Evolutionary conservation across 768 basidiomycete species (phyloP).

Genomic region (Boletus sensibilis): DNA sequence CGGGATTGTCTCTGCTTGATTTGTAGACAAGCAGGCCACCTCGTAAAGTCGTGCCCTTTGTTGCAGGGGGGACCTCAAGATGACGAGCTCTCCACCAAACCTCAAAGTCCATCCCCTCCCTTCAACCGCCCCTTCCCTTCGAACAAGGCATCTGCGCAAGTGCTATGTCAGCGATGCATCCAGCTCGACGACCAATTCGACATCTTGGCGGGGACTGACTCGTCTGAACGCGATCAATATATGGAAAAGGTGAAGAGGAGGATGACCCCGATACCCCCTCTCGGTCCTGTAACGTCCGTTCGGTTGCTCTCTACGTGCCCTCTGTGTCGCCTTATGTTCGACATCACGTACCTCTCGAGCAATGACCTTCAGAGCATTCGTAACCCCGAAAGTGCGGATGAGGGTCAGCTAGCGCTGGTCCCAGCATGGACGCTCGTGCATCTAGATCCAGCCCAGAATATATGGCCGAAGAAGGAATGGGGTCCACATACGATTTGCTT

Average conservation of each 20-base stretch:
- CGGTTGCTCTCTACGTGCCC: not conserved
- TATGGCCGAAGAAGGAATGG: not conserved
- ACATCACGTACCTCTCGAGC: not conserved
- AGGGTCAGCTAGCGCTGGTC: not conserved
- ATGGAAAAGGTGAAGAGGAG: not conserved
- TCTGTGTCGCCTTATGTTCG: not conserved
- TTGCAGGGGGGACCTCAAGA: not conserved
- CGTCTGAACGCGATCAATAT: not conserved
- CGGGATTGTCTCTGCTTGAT: not conserved
- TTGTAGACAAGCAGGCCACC: not conserved
- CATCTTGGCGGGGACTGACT: not conserved
- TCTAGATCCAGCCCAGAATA: not conserved
- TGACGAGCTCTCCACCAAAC: not conserved
- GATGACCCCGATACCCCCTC: not conserved
- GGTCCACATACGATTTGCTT: not conserved
- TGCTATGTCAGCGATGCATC: not conserved
- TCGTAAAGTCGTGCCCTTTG: not conserved
- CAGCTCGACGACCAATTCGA: not conserved
- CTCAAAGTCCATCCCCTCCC: not conserved
- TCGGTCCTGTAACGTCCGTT: not conserved
- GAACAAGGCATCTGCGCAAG: not conserved
- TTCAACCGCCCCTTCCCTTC: not conserved
- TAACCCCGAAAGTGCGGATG: not conserved
- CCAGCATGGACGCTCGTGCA: conserved; percentile 1
- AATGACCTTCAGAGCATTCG: not conserved